Evolutionary conservation across 2,329 filamentous ascomycete species (phyloP), one percentile per base, ranked within the genome.

Genomic region (Alternaria sp.): DNA sequence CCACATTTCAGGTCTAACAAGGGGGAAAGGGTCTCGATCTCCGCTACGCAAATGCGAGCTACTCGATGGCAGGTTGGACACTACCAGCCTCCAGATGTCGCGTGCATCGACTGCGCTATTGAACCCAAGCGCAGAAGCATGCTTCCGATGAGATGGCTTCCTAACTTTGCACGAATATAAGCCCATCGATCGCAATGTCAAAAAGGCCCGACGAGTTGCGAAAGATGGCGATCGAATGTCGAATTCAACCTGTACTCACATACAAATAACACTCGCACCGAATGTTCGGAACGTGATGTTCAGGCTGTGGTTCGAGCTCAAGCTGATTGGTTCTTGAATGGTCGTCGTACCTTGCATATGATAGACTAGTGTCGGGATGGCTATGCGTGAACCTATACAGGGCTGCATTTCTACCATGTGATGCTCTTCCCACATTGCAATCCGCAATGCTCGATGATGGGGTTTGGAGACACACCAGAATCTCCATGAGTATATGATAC

Each of bases 1-100:
- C 54, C 53, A 46, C 47, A 42, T 53, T 39, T 47, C 41, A 32
- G 6, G 32, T 39, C 16, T 38, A 42, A 20, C 38, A 34, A 39
- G n/a, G 51, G 38, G 38, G 38, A 41, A 46, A 58, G 41, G 51
- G 51, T 54, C 43, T 38, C 28, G 36, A 49, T 41, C 43, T 43
- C 28, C 32, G 39, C 42, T 22, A 18, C 28, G 54, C 39, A 57
- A 28, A 51, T 43, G 32, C 46, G 46, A 49, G 20, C 46, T 26
- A 38, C 20, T 38, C 34, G 32, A 49, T 38, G 46, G 30, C 14
- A 9, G 34, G 20, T 20, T 22, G 14, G 14, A n/a, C 20, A 26
- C 20, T 38, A 7, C 46, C 30, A 49, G 30, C 46, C 34, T 24
- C 20, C 30, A 49, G 20, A 49, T 22, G 14, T 49, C 32, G 22